These are phyloP conservation scores for Podosphaera xanthii DNA, from an alignment of 2,329 filamentous ascomycete species.

Conservation along the genomic window DNA sequence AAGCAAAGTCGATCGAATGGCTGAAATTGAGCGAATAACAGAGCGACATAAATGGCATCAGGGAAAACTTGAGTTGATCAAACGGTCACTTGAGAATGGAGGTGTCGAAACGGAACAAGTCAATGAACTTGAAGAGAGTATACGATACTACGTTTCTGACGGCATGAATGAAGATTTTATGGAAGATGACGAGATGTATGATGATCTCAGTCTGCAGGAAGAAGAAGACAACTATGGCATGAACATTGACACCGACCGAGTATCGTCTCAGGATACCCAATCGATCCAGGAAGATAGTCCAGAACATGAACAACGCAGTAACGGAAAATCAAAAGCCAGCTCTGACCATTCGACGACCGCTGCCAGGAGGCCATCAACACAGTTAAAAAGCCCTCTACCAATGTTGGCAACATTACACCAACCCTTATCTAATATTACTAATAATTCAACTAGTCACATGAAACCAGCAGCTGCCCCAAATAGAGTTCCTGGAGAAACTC, in stretches of 20 bases:
- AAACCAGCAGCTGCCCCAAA: constrained; percentile 79
- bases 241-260: constrained; percentile 55
- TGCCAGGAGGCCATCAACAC: constrained; percentile 55
- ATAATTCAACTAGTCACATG: constrained; percentile 44
- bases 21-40: constrained; percentile 61
- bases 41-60: constrained; percentile 96
- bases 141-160: constrained; percentile 85
- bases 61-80: constrained; percentile 71
- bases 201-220: constrained; percentile 77
- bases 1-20: constrained; percentile 65
- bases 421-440: constrained; percentile 37
- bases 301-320: constrained; percentile 30
- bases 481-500: constrained; percentile 63
- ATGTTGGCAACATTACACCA: constrained; percentile 75
- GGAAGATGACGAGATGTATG: constrained; percentile 87
- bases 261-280: constrained; percentile 87
- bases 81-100: constrained; percentile 78
- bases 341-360: constrained; percentile 33
- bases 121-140: constrained; percentile 70
- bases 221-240: constrained; percentile 79
- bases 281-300: constrained; percentile 67
- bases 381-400: constrained; percentile 86
- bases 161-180: constrained; percentile 75
- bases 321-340: constrained; percentile 25
- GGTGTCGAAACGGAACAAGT: constrained; percentile 75